Evolutionary conservation across 2,329 filamentous ascomycete genomes (phyloP).

Genomic region (Celoporthe dispersa): DNA sequence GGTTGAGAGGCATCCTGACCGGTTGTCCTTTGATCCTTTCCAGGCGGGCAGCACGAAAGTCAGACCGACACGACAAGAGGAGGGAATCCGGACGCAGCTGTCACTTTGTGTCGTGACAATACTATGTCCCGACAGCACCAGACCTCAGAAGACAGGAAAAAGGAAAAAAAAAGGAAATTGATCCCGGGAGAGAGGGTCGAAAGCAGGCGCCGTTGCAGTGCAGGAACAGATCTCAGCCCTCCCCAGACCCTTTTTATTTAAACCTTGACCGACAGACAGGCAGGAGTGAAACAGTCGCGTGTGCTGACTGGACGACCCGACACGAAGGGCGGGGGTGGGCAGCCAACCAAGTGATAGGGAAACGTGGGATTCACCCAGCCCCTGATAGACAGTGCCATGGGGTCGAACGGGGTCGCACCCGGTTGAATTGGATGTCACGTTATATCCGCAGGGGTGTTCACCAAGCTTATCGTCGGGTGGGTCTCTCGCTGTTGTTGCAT

Average conservation of each 20-base stretch:
- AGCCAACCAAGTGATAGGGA: slow-evolving; percentile 1
- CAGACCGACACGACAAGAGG: background rate
- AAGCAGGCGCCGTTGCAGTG: background rate
- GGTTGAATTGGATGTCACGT: background rate
- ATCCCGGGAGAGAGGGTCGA: background rate
- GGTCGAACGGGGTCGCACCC: background rate
- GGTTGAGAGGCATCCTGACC: slow-evolving; percentile 27
- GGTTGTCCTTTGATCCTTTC: background rate
- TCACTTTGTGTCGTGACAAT: background rate
- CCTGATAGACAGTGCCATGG: slow-evolving; percentile 6
- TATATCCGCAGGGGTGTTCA: background rate
- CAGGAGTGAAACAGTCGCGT: background rate
- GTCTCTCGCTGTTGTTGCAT: slow-evolving; percentile 3
- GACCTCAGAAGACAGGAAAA: background rate
- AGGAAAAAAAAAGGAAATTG: background rate
- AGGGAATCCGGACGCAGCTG: background rate
- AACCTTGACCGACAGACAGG: background rate
- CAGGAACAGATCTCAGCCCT: background rate
- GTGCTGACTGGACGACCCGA: background rate
- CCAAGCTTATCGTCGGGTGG: background rate
- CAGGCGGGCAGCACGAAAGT: background rate
- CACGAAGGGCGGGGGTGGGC: background rate
- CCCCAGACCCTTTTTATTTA: background rate
- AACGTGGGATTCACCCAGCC: slow-evolving; percentile 1
- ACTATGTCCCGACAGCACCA: background rate